Evolutionary conservation across 495 filamentous ascomycete species (phyloP).

Genomic region (Cladorrhinum samala): DNA sequence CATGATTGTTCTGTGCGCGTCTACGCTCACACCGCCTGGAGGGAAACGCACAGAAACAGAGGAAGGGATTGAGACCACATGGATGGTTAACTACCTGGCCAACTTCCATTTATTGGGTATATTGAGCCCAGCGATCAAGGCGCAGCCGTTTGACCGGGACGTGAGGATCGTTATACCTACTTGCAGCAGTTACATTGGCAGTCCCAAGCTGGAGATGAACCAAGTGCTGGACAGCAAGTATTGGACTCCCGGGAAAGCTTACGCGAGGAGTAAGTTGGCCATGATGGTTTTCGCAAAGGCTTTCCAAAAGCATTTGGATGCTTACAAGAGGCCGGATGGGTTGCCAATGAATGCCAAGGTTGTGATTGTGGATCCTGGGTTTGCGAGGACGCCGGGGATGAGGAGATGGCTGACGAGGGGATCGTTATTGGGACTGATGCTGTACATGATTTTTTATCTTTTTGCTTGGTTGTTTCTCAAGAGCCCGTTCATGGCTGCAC

Average conservation of each 20-base stretch:
- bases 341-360: conserved; percentile 74
- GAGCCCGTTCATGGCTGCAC: conserved; percentile 70
- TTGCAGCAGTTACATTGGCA: conserved; percentile 77
- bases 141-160: conserved; percentile 88
- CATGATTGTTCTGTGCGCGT: conserved; percentile 82
- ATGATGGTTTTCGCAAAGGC: conserved; percentile 80
- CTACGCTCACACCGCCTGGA: conserved; percentile 61
- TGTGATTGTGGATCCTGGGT: conserved; percentile 79
- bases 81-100: conserved; percentile 90
- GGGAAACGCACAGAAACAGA: conserved; percentile 48
- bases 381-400: conserved; percentile 76
- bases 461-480: conserved; percentile 87
- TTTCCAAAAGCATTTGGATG: conserved; percentile 81
- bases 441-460: conserved; percentile 74
- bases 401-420: conserved; percentile 80
- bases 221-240: conserved; percentile 35
- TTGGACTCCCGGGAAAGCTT: conserved; percentile 53
- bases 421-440: conserved; percentile 67
- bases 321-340: conserved; percentile 75
- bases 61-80: conserved; percentile 81
- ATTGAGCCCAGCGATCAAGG: conserved; percentile 76
- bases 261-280: conserved; percentile 82
- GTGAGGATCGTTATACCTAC: conserved; percentile 81
- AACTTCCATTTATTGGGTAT: conserved; percentile 94
- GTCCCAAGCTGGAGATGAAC: conserved; percentile 48